A percentile compares a stretch with the other conserved stretches of the same genome.
Evolutionary conservation across 1,284 basidiomycete species (phyloP).

Genomic region (Sporisorium exsertum): DNA sequence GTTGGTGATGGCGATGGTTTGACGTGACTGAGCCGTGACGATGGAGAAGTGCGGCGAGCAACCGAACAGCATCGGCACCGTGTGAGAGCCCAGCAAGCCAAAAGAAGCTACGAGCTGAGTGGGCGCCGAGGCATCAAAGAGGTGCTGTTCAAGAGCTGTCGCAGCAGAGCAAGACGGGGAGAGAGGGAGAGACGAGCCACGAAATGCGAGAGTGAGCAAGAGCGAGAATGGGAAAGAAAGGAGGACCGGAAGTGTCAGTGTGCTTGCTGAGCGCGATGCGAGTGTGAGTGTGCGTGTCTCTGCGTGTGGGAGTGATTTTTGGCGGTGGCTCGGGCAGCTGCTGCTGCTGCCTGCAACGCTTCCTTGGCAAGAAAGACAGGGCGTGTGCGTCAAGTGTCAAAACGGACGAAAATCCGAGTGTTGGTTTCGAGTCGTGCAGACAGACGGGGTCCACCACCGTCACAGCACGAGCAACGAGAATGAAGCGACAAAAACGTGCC

Average conservation of each 20-base stretch:
- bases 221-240: neutral
- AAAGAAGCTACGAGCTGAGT: neutral
- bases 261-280: slow-evolving; percentile 10
- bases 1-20: neutral
- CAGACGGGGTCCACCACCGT: neutral
- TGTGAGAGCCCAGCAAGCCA: neutral
- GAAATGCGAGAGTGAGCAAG: neutral
- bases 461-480: slow-evolving; percentile 6
- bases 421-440: slow-evolving; percentile 8
- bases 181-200: neutral
- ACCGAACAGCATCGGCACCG: neutral
- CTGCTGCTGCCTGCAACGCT: neutral
- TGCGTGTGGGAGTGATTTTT: neutral
- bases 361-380: neutral
- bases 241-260: slow-evolving; percentile 2
- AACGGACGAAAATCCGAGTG: neutral
- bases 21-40: slow-evolving; percentile 1
- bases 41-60: neutral
- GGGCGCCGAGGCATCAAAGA: neutral
- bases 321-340: neutral
- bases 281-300: neutral
- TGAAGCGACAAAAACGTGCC: too few relatives aligned
- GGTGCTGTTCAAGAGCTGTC: neutral
- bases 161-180: neutral
- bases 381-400: neutral